A percentile compares a stretch with the other conserved stretches of the same genome.
Evolutionary conservation across 2,329 filamentous ascomycete species (phyloP).

Genomic region (Cladosporium sphaerospermum): DNA sequence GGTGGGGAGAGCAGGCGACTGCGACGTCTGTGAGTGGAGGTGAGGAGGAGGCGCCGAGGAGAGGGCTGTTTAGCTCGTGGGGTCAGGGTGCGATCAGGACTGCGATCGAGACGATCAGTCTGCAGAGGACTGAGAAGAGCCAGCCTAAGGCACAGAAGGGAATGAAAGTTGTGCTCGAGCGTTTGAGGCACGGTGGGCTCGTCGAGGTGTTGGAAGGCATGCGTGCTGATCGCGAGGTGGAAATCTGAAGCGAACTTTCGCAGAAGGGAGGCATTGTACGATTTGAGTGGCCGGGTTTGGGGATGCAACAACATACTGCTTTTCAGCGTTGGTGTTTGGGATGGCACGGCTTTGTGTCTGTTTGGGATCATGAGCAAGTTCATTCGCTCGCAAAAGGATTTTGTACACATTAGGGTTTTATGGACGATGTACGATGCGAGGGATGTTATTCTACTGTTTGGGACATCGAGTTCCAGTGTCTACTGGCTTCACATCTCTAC

Average conservation of each 20-base stretch:
- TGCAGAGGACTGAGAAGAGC: constrained; percentile 70
- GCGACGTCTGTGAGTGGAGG: constrained; percentile 34
- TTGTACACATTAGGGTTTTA: too few relatives aligned
- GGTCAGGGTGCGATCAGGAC: constrained; percentile 67
- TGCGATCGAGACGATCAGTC: constrained; percentile 72
- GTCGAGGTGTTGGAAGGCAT: constrained; percentile 66
- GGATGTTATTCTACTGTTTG: too few relatives aligned
- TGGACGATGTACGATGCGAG: too few relatives aligned
- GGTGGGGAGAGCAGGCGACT: constrained; percentile 33
- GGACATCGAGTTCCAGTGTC: too few relatives aligned
- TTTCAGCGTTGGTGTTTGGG: not conserved
- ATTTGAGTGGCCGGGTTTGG: not conserved
- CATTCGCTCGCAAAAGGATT: too few relatives aligned
- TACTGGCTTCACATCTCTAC: too few relatives aligned
- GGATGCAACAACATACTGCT: not conserved
- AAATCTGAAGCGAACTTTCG: not conserved
- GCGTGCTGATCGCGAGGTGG: constrained; percentile 48
- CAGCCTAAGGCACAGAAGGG: constrained; percentile 75
- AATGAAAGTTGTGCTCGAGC: constrained; percentile 70
- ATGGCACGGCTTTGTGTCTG: not conserved
- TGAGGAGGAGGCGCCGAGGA: constrained; percentile 42
- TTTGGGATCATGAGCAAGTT: not conserved
- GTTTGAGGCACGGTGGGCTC: constrained; percentile 59
- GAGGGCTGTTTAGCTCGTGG: constrained; percentile 56
- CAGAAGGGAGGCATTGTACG: not conserved